Percentiles rank a stretch among this genome's conserved stretches.
phyloP scores from a whole-genome alignment of 2,329 filamentous ascomycete species.

The Colletotrichum liaoningense region DNA sequence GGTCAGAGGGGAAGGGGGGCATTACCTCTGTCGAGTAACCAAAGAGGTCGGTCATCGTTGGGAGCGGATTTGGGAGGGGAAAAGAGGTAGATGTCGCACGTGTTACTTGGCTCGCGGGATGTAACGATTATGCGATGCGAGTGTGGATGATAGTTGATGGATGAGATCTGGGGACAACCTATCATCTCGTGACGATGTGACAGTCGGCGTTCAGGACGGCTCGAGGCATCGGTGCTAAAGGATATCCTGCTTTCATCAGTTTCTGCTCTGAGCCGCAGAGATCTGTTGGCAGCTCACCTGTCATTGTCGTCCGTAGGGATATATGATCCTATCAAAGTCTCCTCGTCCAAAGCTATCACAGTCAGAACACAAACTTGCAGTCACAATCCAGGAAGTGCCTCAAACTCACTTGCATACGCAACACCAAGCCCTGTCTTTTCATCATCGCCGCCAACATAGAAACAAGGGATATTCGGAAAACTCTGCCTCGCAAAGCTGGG shows the following conservation, averaged over 20 bases:
- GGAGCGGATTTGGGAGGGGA: conserved; percentile 46
- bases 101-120: conserved; percentile 47
- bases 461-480: conserved; percentile 50
- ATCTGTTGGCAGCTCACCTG: conserved; percentile 43
- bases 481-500: conserved; percentile 42
- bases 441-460: conserved; percentile 54
- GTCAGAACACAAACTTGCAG: conserved; percentile 27
- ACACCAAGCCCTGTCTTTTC: conserved; percentile 52
- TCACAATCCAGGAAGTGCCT: neutral
- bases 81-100: conserved; percentile 51
- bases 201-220: conserved; percentile 30
- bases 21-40: conserved; percentile 48
- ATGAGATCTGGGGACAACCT: conserved; percentile 54
- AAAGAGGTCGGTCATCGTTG: conserved; percentile 46
- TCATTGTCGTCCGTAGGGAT: conserved; percentile 57
- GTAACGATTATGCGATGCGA: conserved; percentile 56
- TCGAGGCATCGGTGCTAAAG: conserved; percentile 25
- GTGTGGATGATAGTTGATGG: conserved; percentile 58
- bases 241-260: conserved; percentile 23
- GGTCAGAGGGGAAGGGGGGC: neutral
- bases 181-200: conserved; percentile 47
- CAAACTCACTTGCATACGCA: conserved; percentile 56
- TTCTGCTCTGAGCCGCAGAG: neutral
- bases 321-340: conserved; percentile 51
- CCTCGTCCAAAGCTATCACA: conserved; percentile 47